Percentiles rank a stretch among this genome's conserved stretches.
Conservation (phyloP, 2,329 filamentous ascomycete genomes). For the Cercospora citrullina region DNA sequence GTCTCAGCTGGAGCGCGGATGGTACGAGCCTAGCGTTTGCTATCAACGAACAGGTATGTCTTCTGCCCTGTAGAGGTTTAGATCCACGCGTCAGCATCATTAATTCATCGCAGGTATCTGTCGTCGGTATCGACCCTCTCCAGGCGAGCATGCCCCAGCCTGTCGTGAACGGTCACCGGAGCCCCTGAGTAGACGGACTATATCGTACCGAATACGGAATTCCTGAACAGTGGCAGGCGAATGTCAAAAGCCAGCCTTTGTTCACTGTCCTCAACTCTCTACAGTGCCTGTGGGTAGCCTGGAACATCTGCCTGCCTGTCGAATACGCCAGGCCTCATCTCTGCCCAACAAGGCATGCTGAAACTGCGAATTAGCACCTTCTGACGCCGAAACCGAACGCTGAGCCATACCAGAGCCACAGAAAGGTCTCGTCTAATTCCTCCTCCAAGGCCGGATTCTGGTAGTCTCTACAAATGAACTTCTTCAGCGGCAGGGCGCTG, state of each 20-base stretch:
- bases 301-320: constrained; percentile 15
- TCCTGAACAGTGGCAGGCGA: background rate
- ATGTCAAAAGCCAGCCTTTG: background rate
- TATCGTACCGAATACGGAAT: background rate
- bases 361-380: background rate
- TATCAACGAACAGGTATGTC: constrained; percentile 46
- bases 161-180: constrained; percentile 5
- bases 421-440: constrained; percentile 24
- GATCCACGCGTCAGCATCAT: background rate
- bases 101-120: constrained; percentile 3
- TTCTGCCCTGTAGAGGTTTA: background rate
- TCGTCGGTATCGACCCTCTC: background rate
- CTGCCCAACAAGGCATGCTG: constrained; percentile 35
- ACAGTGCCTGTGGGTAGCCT: background rate
- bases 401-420: constrained; percentile 9
- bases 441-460: constrained; percentile 25
- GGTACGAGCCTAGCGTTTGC: constrained; percentile 54
- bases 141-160: background rate
- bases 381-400: background rate
- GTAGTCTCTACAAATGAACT: constrained; percentile 32
- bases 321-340: constrained; percentile 31
- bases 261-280: background rate
- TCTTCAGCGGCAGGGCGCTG: constrained; percentile 25
- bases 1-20: constrained; percentile 55
- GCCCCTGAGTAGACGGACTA: background rate